Evolutionary conservation across 345 rosid species (phyloP).

Genomic region (Bruguiera sexangula): DNA sequence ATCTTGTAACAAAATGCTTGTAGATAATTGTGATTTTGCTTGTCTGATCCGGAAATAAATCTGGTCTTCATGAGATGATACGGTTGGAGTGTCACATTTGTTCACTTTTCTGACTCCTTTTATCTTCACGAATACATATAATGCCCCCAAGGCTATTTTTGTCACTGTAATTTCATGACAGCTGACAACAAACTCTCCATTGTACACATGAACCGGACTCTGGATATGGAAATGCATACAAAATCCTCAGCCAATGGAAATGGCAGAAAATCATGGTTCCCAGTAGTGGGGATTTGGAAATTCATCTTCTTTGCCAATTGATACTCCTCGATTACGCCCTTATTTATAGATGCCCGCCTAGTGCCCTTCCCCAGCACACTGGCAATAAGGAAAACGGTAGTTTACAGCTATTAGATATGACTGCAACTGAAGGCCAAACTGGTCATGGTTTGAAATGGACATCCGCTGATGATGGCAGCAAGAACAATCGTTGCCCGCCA

Average conservation of each 20-base stretch:
- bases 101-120: too few species aligned
- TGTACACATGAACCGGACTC: too few species aligned
- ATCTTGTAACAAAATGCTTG: background rate
- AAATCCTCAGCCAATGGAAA: background rate
- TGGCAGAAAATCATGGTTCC: slow-evolving; percentile 6
- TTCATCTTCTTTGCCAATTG: background rate
- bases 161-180: too few species aligned
- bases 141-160: too few species aligned
- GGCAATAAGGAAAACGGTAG: background rate
- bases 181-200: too few species aligned
- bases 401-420: background rate
- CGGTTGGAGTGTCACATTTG: background rate
- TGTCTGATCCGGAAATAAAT: slow-evolving; percentile 3
- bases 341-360: background rate
- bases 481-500: background rate
- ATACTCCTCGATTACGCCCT: background rate
- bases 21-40: slow-evolving; percentile 19
- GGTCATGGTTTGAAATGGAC: slow-evolving; percentile 10
- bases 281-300: background rate
- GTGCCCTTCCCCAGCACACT: background rate
- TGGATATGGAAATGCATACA: background rate
- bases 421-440: background rate
- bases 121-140: too few species aligned
- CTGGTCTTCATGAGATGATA: background rate
- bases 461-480: background rate